Conservation (phyloP, 305 asterid species). For the Fraxinus platypoda region DNA sequence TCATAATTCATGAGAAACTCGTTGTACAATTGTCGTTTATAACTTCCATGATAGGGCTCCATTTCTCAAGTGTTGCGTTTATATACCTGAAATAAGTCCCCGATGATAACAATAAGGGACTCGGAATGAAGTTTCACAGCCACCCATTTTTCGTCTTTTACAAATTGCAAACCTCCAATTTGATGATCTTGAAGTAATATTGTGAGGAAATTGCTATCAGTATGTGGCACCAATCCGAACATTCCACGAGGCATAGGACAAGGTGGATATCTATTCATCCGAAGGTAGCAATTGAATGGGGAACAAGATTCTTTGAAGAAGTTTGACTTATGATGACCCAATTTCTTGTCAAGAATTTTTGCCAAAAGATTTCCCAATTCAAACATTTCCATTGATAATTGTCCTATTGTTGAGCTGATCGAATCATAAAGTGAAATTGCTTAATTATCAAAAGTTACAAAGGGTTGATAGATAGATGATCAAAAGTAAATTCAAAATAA, state of each 20-base stretch:
- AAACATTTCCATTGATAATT: conserved; percentile 48
- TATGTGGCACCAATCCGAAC: conserved; percentile 68
- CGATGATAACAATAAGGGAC: conserved; percentile 71
- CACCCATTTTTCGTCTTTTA: conserved; percentile 68
- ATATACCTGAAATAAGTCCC: conserved; percentile 71
- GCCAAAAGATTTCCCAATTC: conserved; percentile 57
- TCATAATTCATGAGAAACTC: not conserved
- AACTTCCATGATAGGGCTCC: not conserved
- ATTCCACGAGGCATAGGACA: conserved; percentile 48
- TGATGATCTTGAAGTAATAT: conserved; percentile 62
- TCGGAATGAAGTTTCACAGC: conserved; percentile 71
- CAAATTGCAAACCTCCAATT: conserved; percentile 73
- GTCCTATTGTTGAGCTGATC: conserved; percentile 62
- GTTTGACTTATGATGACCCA: conserved; percentile 37
- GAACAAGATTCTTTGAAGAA: conserved; percentile 54
- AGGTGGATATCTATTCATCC: conserved; percentile 74
- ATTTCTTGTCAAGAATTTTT: conserved; percentile 55
- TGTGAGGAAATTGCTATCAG: conserved; percentile 79
- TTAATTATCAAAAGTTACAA: not conserved
- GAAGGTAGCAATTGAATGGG: conserved; percentile 57
- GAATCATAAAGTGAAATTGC: not conserved
- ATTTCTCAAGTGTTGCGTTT: not conserved
- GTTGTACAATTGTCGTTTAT: not conserved
- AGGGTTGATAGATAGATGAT: not conserved
- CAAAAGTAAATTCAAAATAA: not conserved